Base-by-base conservation (phyloP, 495 filamentous ascomycete species). In the Talaromyces stipitatus region DNA sequence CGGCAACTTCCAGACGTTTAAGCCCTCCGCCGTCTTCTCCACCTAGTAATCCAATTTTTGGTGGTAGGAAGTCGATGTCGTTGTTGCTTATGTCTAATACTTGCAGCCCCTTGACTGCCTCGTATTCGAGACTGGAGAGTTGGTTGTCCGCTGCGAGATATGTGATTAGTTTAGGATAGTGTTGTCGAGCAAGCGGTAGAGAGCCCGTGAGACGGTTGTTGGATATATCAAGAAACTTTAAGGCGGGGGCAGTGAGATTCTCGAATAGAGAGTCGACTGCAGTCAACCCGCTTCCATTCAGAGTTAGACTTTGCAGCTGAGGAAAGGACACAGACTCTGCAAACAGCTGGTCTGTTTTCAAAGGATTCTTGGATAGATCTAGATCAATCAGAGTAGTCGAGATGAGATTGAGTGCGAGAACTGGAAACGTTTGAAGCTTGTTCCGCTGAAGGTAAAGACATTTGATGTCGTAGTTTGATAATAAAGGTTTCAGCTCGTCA, bases 11-110 rank as follows among this genome's bases (percentile, higher is more conserved):
- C 14, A 85, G 70, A 22, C 73, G 72, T 58, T 72, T 74, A 60
- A 86, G 55, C 24, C 64, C 68, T 12, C 65, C 69, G 7, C 81
- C 78, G 51, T 81, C 76, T 51, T 69, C 72, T 38, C 83, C 76
- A n/a, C 78, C 81, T 16, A 92, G 67, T 30, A 95, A 68, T 2
- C 92, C 92, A 11, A 97, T 76, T 14, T 83, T 80, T 1, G 91
- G 87, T 48, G 91, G 87, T 18, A 97, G 76, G 26, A 78, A 78
- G 24, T 77, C 80, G 58, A 97, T 87, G 41, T 90, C 85, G 62
- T 97, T 97, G 62, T 89, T 90, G 56, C 81, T 82, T 8, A 90
- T 80, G 70, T 96, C 89, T 10, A 95, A 75, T 1, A 86, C 75
- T 58, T 83, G 81, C 58, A 96, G 70, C 0, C 92, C 92, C 58